phyloP scores from a whole-genome alignment of 2,329 filamentous ascomycete species.

The Diaporthe citriasiana region DNA sequence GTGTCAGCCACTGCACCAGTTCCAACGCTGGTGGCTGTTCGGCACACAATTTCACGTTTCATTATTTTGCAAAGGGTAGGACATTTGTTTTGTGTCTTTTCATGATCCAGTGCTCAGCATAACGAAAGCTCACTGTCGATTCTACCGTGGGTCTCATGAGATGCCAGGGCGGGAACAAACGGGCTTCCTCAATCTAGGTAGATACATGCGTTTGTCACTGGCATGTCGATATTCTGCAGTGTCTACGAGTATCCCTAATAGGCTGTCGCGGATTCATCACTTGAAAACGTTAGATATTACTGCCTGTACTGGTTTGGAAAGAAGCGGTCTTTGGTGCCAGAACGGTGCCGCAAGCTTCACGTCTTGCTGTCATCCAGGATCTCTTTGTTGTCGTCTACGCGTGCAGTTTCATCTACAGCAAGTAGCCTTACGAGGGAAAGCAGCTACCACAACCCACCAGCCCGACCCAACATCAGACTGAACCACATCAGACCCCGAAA shows the following conservation, averaged over 20 bases:
- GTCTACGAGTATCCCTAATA: not conserved
- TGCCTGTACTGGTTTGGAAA: not conserved
- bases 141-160: too few species aligned
- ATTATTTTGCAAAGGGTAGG: not conserved
- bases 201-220: not conserved
- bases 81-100: not conserved
- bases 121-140: not conserved
- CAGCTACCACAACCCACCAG: not conserved
- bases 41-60: not conserved
- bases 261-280: too few species aligned
- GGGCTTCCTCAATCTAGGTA: too few species aligned
- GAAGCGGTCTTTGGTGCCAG: not conserved
- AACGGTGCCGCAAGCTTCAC: not conserved
- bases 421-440: not conserved
- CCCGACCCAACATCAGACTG: not conserved
- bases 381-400: not conserved
- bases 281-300: not conserved
- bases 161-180: not conserved
- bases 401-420: conserved; percentile 16
- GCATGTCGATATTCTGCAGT: not conserved
- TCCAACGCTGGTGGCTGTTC: too few species aligned
- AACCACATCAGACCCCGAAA: not conserved
- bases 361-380: not conserved
- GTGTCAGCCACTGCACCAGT: too few species aligned
- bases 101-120: not conserved